Conservation (phyloP, 345 rosid genomes). For the Populus pruinosa region DNA sequence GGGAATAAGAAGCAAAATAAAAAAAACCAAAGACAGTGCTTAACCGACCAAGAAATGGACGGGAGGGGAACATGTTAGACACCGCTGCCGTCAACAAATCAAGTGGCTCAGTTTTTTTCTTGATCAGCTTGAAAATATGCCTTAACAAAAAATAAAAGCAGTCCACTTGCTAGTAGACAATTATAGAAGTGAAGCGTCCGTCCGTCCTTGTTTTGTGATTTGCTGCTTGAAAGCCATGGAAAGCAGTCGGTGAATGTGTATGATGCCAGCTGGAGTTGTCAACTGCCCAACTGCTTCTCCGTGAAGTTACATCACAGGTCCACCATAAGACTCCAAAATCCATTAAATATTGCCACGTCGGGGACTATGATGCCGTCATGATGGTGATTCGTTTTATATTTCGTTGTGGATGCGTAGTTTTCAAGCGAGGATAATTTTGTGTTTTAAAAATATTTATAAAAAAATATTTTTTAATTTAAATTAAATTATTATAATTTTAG, state of each 20-base stretch:
- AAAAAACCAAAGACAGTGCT: neutral
- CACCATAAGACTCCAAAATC: constrained; percentile 16
- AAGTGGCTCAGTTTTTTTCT: constrained; percentile 20
- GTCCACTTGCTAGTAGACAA: neutral
- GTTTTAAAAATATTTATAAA: too few relatives aligned
- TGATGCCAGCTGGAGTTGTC: constrained; percentile 27
- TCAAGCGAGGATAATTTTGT: neutral
- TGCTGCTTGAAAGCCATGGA: neutral
- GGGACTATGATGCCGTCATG: constrained; percentile 30
- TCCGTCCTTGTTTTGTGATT: neutral
- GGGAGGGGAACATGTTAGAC: constrained; percentile 34
- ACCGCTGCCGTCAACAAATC: constrained; percentile 21
- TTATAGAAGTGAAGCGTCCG: neutral
- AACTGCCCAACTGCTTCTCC: constrained; percentile 46
- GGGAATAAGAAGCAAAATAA: neutral
- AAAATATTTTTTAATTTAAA: too few relatives aligned
- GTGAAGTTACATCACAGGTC: constrained; percentile 21
- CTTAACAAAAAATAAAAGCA: too few relatives aligned
- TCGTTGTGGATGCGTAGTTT: neutral
- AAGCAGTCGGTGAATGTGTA: constrained; percentile 22
- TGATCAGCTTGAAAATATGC: neutral
- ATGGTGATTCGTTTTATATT: constrained; percentile 10
- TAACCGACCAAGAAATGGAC: constrained; percentile 34
- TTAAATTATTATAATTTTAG: too few relatives aligned
- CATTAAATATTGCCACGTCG: constrained; percentile 33